Conservation (phyloP, 2,329 filamentous ascomycete genomes). For the Juglanconis juglandina region DNA sequence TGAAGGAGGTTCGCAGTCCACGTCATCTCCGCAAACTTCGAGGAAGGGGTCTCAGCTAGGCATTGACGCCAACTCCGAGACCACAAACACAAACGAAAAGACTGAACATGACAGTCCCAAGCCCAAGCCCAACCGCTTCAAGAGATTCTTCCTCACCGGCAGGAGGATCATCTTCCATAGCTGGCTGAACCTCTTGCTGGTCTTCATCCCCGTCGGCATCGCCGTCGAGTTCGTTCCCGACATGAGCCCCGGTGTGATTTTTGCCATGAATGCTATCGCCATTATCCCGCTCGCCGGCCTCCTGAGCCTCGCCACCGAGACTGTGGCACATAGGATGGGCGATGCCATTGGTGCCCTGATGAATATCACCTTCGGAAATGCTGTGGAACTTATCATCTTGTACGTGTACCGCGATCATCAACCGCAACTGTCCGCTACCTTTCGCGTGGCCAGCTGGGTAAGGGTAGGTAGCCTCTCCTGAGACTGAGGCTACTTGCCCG, state of each 20-base stretch:
- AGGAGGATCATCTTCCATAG: constrained; percentile 65
- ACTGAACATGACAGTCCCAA: constrained; percentile 21
- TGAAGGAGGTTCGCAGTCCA: constrained; percentile 33
- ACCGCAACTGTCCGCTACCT: background rate
- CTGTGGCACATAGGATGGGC: constrained; percentile 53
- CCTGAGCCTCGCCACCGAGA: constrained; percentile 58
- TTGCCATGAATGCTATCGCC: constrained; percentile 61
- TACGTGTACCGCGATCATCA: background rate
- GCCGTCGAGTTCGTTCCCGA: constrained; percentile 41
- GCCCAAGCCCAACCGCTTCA: constrained; percentile 29
- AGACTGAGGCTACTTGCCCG: background rate
- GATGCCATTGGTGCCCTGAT: constrained; percentile 58
- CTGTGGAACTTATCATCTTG: constrained; percentile 61
- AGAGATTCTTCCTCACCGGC: constrained; percentile 46
- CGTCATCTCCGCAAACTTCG: constrained; percentile 48
- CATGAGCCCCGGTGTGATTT: constrained; percentile 41
- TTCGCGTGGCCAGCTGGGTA: background rate
- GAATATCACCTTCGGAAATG: constrained; percentile 61
- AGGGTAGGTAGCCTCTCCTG: background rate
- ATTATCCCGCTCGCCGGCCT: constrained; percentile 58
- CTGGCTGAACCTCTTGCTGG: constrained; percentile 62
- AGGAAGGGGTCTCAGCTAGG: constrained; percentile 56
- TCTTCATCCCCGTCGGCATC: constrained; percentile 70
- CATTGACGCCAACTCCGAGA: constrained; percentile 20
- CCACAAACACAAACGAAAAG: constrained; percentile 6